A percentile compares a stretch with the other conserved stretches of the same genome.
Evolutionary conservation across 352 stramenopile genomes (phyloP).

Genomic region (Phytopythium litorale): DNA sequence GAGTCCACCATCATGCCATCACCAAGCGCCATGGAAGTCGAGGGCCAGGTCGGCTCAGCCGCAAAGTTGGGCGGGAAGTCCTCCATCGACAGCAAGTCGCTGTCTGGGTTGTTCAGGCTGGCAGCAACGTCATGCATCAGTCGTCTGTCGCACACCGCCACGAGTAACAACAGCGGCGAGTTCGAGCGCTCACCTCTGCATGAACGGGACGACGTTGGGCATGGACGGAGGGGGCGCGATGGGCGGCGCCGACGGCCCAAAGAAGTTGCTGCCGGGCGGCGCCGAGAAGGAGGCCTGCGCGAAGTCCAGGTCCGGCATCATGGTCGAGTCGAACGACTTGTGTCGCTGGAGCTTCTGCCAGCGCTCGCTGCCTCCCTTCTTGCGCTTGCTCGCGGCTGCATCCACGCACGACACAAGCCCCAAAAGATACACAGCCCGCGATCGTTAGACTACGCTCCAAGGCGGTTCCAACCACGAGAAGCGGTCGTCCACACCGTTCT

Average conservation of each 20-base stretch:
- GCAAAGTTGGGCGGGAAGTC: slow-evolving; percentile 53
- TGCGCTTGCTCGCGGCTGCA: slow-evolving; percentile 54
- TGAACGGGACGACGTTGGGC: slow-evolving; percentile 16
- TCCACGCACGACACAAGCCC: background rate
- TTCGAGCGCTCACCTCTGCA: slow-evolving; percentile 47
- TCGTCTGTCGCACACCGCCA: background rate
- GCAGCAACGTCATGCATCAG: background rate
- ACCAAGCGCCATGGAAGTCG: slow-evolving; percentile 12
- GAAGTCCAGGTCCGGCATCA: slow-evolving; percentile 23
- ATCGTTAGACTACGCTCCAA: background rate
- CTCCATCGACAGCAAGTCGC: slow-evolving; percentile 68
- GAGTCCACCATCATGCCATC: slow-evolving; percentile 4
- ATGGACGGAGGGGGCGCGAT: background rate
- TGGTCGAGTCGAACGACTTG: slow-evolving; percentile 63
- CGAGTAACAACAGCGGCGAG: background rate
- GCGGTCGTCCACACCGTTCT: slow-evolving; percentile 17
- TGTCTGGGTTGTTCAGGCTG: slow-evolving; percentile 27
- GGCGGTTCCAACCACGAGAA: background rate
- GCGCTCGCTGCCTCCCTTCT: slow-evolving; percentile 47
- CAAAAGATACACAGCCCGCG: background rate
- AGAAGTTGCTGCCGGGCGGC: slow-evolving; percentile 24
- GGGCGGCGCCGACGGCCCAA: slow-evolving; percentile 1
- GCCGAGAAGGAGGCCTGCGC: slow-evolving; percentile 16
- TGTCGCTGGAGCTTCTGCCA: slow-evolving; percentile 67
- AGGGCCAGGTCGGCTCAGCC: slow-evolving; percentile 31